Evolutionary conservation across 768 basidiomycete species (phyloP).

Genomic region (Psilocybe cubensis): DNA sequence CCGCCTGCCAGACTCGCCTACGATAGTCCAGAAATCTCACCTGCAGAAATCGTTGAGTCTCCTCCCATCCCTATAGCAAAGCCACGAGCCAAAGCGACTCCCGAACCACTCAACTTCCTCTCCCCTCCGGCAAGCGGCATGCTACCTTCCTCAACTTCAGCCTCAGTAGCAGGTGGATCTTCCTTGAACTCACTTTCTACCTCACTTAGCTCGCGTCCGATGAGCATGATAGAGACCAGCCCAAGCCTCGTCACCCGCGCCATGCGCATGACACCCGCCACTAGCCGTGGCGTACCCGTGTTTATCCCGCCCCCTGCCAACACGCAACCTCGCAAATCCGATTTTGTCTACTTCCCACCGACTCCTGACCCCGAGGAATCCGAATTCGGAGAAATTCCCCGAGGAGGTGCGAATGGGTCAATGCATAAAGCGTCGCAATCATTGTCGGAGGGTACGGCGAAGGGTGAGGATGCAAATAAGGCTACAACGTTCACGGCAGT

Average conservation of each 20-base stretch:
- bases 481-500: conserved; percentile 52
- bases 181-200: conserved; percentile 18
- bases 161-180: conserved; percentile 11
- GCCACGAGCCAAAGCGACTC: conserved; percentile 16
- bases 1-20: conserved; percentile 23
- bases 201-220: conserved; percentile 30
- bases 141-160: conserved; percentile 13
- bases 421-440: conserved; percentile 27
- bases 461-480: background rate
- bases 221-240: conserved; percentile 44
- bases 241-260: conserved; percentile 38
- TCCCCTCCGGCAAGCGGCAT: conserved; percentile 25
- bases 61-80: background rate
- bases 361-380: conserved; percentile 31
- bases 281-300: conserved; percentile 39
- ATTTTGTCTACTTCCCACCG: conserved; percentile 40
- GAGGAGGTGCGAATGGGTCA: background rate
- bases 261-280: conserved; percentile 39
- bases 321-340: conserved; percentile 29
- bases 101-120: conserved; percentile 22
- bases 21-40: conserved; percentile 18
- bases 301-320: conserved; percentile 34
- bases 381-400: background rate
- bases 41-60: background rate
- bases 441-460: conserved; percentile 17